Conservation (phyloP, 345 rosid species). For the Camelina hispida region DNA sequence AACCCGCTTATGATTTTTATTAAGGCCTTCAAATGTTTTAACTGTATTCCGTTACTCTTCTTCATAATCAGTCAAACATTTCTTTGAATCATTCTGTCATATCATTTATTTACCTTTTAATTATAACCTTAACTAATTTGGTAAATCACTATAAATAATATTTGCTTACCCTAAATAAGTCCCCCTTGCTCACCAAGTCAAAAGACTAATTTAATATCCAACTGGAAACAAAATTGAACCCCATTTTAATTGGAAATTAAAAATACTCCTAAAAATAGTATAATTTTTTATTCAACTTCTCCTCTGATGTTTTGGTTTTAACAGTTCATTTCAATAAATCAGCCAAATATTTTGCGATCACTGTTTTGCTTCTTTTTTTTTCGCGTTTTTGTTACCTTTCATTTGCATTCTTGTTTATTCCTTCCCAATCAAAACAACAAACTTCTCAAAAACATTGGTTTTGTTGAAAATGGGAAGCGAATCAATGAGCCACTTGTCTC, state of each 20-base stretch:
- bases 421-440: neutral
- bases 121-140: neutral
- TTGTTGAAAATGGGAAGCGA: slow-evolving; percentile 28
- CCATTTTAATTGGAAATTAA: neutral
- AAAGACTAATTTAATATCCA: neutral
- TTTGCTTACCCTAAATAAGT: neutral
- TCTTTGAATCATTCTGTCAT: neutral
- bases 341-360: slow-evolving; percentile 19
- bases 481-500: slow-evolving; percentile 36
- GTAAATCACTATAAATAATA: neutral
- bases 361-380: neutral
- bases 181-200: neutral
- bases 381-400: neutral
- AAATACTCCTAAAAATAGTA: slow-evolving; percentile 27
- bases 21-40: neutral
- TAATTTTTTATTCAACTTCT: slow-evolving; percentile 8
- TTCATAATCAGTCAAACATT: too few species aligned
- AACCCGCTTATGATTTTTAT: too few species aligned
- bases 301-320: slow-evolving; percentile 26
- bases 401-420: neutral
- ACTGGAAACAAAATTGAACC: neutral
- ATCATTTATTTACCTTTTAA: neutral
- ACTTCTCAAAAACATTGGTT: slow-evolving; percentile 1
- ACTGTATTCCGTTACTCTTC: too few species aligned
- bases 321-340: neutral